Evolutionary conservation across 495 filamentous ascomycete species (phyloP).

Genomic region (Hypoxylon crocopeplum): DNA sequence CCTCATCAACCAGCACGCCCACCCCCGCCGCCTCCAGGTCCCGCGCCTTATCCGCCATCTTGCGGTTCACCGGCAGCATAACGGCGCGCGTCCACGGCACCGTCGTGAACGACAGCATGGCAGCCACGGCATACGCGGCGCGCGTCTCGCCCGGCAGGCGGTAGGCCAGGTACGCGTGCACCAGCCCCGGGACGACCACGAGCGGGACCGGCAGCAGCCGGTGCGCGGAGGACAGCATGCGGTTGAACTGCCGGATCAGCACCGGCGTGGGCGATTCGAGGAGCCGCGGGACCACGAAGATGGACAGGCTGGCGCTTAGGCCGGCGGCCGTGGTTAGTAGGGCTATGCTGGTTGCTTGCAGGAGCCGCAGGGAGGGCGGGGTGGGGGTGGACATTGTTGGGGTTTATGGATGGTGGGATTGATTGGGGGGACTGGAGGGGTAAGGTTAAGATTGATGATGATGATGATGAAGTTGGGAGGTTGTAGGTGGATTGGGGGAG

Average conservation of each 20-base stretch:
- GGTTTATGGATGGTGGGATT: neutral
- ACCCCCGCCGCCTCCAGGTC: slow-evolving; percentile 32
- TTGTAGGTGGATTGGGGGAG: too few species aligned
- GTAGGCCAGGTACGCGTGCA: slow-evolving; percentile 57
- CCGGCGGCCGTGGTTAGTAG: slow-evolving; percentile 52
- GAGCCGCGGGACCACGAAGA: slow-evolving; percentile 55
- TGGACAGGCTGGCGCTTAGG: slow-evolving; percentile 48
- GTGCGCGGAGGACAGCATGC: slow-evolving; percentile 44
- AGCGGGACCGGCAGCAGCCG: slow-evolving; percentile 42
- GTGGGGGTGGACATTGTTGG: neutral
- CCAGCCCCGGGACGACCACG: slow-evolving; percentile 37
- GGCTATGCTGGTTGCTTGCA: slow-evolving; percentile 56
- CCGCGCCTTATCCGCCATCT: slow-evolving; percentile 45
- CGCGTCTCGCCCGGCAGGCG: slow-evolving; percentile 23
- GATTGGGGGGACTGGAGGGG: neutral
- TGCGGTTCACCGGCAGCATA: slow-evolving; percentile 53
- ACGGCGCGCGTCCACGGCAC: slow-evolving; percentile 58
- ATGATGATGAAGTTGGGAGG: neutral
- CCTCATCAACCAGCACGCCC: slow-evolving; percentile 16
- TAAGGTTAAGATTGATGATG: too few species aligned
- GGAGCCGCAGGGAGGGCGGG: slow-evolving; percentile 44
- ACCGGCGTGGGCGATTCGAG: slow-evolving; percentile 59
- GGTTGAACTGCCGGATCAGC: slow-evolving; percentile 59
- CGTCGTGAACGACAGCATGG: slow-evolving; percentile 48
- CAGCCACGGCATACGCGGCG: slow-evolving; percentile 52